Evolutionary conservation across 495 filamentous ascomycete species (phyloP).

Genomic region (Platismatia glauca): DNA sequence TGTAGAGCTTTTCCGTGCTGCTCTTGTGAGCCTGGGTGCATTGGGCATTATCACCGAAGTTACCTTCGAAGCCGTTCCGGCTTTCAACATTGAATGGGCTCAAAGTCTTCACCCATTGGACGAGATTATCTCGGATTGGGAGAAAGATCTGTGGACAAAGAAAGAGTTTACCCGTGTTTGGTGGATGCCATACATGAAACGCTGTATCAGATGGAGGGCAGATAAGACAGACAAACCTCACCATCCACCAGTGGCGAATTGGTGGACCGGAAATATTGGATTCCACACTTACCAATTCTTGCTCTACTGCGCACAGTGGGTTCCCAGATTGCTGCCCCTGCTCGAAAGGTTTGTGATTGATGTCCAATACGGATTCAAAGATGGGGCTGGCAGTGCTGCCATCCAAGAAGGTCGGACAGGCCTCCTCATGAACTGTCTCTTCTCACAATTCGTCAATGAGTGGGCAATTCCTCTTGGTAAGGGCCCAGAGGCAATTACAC

Average conservation of each 20-base stretch:
- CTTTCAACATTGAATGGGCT: slow-evolving; percentile 74
- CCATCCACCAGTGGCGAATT: slow-evolving; percentile 45
- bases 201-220: slow-evolving; percentile 81
- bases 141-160: slow-evolving; percentile 65
- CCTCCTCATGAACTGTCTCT: slow-evolving; percentile 91
- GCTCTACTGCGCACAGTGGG: slow-evolving; percentile 64
- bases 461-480: slow-evolving; percentile 88
- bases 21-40: slow-evolving; percentile 78
- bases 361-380: slow-evolving; percentile 84
- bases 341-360: slow-evolving; percentile 93
- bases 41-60: slow-evolving; percentile 86
- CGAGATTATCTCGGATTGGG: slow-evolving; percentile 63
- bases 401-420: slow-evolving; percentile 73
- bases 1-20: slow-evolving; percentile 74
- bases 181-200: slow-evolving; percentile 91
- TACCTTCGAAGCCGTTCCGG: slow-evolving; percentile 65
- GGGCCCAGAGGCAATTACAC: slow-evolving; percentile 78
- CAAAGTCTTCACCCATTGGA: slow-evolving; percentile 65
- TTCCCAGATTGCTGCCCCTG: slow-evolving; percentile 72
- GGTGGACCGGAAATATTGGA: slow-evolving; percentile 72
- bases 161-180: slow-evolving; percentile 87
- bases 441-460: slow-evolving; percentile 94
- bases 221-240: slow-evolving; percentile 55
- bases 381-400: slow-evolving; percentile 55
- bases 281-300: slow-evolving; percentile 85